phyloP scores from a whole-genome alignment of 2,329 filamentous ascomycete species.

The Exophiala viscosa region DNA sequence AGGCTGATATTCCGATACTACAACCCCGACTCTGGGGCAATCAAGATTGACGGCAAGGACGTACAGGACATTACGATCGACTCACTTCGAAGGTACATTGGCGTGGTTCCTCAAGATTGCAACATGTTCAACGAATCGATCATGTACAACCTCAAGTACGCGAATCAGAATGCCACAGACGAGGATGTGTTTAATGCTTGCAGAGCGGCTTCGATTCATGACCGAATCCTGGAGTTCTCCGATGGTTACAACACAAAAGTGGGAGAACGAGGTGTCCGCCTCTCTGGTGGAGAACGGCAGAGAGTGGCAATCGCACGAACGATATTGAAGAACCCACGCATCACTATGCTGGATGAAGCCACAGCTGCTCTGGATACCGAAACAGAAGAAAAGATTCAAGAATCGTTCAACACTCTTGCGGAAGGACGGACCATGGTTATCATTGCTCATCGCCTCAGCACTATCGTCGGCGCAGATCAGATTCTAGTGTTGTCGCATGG shows the following conservation, averaged over 20 bases:
- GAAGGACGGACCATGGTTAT: constrained; percentile 87
- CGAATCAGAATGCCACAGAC: constrained; percentile 73
- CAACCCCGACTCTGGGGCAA: constrained; percentile 73
- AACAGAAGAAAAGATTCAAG: constrained; percentile 89
- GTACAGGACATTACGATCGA: constrained; percentile 87
- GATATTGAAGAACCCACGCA: constrained; percentile 84
- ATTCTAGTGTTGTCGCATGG: constrained; percentile 76
- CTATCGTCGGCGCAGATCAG: constrained; percentile 80
- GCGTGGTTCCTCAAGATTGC: constrained; percentile 94
- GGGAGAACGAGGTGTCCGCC: constrained; percentile 78
- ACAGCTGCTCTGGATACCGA: constrained; percentile 88
- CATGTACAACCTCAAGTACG: constrained; percentile 93
- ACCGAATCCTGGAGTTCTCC: constrained; percentile 84
- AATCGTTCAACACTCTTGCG: constrained; percentile 75
- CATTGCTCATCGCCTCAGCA: constrained; percentile 86
- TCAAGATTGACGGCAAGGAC: constrained; percentile 78
- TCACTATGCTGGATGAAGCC: constrained; percentile 90
- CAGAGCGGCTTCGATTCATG: constrained; percentile 82
- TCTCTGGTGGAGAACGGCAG: constrained; percentile 91
- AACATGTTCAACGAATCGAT: constrained; percentile 90
- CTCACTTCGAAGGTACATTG: constrained; percentile 85
- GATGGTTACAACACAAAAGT: constrained; percentile 87
- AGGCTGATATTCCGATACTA: constrained; percentile 96
- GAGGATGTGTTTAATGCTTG: constrained; percentile 80
- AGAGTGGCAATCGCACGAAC: constrained; percentile 89